Conservation (phyloP, 2,329 filamentous ascomycete genomes). For the Aspergillus sp. region DNA sequence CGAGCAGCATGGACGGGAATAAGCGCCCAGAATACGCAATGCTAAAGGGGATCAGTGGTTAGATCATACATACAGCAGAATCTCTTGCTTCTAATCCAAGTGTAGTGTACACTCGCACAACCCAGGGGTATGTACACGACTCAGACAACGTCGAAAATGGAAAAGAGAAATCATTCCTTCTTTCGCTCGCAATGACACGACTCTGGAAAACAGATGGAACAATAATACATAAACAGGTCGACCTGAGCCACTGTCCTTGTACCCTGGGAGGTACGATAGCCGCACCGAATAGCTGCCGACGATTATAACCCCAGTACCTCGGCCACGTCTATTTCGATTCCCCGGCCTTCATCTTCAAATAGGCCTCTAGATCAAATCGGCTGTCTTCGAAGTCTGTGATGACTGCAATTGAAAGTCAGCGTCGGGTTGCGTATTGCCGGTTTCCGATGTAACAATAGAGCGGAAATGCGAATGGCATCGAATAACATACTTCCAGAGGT, state of each 20-base stretch:
- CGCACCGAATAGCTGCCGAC: slow-evolving; percentile 22
- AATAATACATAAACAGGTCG: slow-evolving; percentile 33
- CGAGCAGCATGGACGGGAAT: slow-evolving; percentile 3
- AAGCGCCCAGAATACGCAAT: slow-evolving; percentile 3
- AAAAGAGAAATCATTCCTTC: slow-evolving; percentile 27
- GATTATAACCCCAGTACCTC: slow-evolving; percentile 19
- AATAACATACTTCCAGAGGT: slow-evolving; percentile 28
- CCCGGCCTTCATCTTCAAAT: slow-evolving; percentile 54
- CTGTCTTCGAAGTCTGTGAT: slow-evolving; percentile 71
- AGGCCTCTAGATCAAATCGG: slow-evolving; percentile 89
- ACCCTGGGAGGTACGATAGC: slow-evolving; percentile 26
- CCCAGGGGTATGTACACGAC: slow-evolving; percentile 35
- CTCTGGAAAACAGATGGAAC: slow-evolving; percentile 32
- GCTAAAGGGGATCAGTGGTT: slow-evolving; percentile 8
- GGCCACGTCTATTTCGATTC: slow-evolving; percentile 29
- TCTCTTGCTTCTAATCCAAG: slow-evolving; percentile 30
- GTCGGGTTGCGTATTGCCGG: slow-evolving; percentile 7
- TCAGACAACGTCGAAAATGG: slow-evolving; percentile 31
- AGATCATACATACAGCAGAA: slow-evolving; percentile 24
- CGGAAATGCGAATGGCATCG: background rate
- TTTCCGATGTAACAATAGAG: slow-evolving; percentile 3
- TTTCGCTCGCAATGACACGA: slow-evolving; percentile 35
- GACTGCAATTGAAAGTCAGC: slow-evolving; percentile 38
- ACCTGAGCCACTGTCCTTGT: slow-evolving; percentile 24
- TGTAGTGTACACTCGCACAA: slow-evolving; percentile 31